Base-by-base conservation (phyloP, 2,329 filamentous ascomycete genomes). In the Aspergillus sojae region DNA sequence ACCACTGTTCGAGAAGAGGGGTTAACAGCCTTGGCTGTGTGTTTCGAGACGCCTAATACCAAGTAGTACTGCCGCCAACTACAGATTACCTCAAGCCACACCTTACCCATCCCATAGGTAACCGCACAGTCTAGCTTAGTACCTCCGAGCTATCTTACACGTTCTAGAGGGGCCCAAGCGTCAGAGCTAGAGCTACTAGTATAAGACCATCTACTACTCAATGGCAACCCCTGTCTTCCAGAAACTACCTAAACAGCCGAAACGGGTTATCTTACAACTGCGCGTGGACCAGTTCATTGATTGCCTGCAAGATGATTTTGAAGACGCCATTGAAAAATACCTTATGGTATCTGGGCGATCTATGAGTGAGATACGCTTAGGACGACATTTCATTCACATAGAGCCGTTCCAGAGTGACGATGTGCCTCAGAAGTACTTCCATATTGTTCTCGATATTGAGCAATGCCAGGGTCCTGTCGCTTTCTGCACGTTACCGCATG, bases 341-440 rank as follows among this genome's bases (percentile, higher is more conserved):
- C 21, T 55, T 26, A 16, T 19, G 11, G 11, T 19, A 19, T 36
- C 19, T 10, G n/a, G 52, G 5, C 52, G 30, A 36, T 39, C 52
- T 10, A 55, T 39, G n/a, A 39, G 14, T 39, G 52, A 55, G 52
- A 39, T 55, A n/a, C 34, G 6, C 32, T 39, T 16, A 12, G 52
- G 34, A 26, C 34, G 52, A n/a, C 52, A 55, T 39, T 55, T 41
- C 32, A 36, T 54, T 14, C 52, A 54, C 23, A 54, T 54, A 34
- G 52, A 54, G 21, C 52, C 52, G 5, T 54, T 54, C 5, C 52
- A 54, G 32, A 23, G 32, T 36, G 30, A 54, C n/a, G n/a, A 54
- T 54, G 52, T 54, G 11, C 52, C 52, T 36, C 52, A 36, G 32
- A 54, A 36, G 36, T 54, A 54, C n/a, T 54, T 54, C 19, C 52